A percentile compares a stretch with the other conserved stretches of the same genome.
These are phyloP conservation scores for Cunninghamia lanceolata DNA, from an alignment of 75 land plant genomes.

Conservation along the genomic window DNA sequence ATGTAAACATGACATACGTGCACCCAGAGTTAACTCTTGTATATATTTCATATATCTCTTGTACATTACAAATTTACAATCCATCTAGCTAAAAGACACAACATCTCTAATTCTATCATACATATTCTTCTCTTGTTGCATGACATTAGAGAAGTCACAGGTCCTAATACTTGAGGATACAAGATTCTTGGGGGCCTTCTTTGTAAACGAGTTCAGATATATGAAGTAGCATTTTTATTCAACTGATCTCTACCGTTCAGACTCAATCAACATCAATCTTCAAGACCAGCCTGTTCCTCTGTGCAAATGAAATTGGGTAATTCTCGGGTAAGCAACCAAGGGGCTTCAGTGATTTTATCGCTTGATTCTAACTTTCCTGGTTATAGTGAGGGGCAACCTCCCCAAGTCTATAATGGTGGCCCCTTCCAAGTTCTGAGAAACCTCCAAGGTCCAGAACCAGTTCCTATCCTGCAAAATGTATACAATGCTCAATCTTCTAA, in stretches of 20 bases:
- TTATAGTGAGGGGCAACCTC: not conserved
- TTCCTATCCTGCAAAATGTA: conserved; percentile 66
- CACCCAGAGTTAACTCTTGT: too few species aligned
- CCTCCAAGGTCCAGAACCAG: conserved; percentile 77
- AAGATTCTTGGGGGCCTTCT: not conserved
- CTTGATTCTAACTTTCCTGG: not conserved
- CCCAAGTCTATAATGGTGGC: too few species aligned
- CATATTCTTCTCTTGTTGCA: not conserved
- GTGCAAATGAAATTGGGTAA: not conserved
- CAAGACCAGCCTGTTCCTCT: not conserved
- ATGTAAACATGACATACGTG: too few species aligned
- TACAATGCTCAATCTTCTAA: not conserved
- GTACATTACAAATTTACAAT: too few species aligned
- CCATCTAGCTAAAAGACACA: not conserved
- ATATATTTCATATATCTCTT: too few species aligned
- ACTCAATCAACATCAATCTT: not conserved
- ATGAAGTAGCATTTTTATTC: not conserved
- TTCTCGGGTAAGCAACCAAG: not conserved
- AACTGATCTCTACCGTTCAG: not conserved
- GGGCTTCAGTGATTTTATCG: not conserved
- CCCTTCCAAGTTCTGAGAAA: conserved; percentile 24
- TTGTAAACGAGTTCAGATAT: not conserved
- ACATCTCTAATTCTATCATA: not conserved
- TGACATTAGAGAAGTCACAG: not conserved
- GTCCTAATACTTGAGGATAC: not conserved